These are phyloP conservation scores for Pyrrhoderma lamaoense DNA, from an alignment of 1,284 basidiomycete genomes.

Conservation along the genomic window DNA sequence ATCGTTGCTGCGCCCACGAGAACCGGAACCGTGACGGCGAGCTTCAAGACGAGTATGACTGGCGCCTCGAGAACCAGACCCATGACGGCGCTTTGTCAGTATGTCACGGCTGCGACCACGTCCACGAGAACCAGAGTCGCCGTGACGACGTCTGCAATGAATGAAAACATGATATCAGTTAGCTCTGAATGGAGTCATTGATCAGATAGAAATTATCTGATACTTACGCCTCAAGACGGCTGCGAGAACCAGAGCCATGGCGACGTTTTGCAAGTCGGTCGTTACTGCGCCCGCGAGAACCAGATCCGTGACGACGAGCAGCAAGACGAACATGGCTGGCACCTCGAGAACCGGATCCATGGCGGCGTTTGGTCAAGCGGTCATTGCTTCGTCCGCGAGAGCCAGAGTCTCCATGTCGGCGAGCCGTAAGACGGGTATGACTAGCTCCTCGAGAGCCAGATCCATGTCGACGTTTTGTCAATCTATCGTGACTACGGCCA, in stretches of 20 bases:
- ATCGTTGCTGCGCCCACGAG: constrained; percentile 1
- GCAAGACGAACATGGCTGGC: constrained; percentile 1
- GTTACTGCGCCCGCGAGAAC: constrained; percentile 4
- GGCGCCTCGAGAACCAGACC: constrained; percentile 7
- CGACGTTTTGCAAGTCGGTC: neutral
- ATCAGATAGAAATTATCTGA: neutral
- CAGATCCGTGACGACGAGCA: constrained; percentile 5
- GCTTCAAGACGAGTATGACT: neutral
- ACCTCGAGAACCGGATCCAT: constrained; percentile 10
- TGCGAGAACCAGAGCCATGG: constrained; percentile 10
- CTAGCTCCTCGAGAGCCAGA: constrained; percentile 9
- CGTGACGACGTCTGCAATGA: no score
- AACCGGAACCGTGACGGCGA: constrained; percentile 7
- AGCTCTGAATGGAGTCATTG: no score
- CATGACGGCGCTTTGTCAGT: neutral
- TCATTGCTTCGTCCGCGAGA: neutral
- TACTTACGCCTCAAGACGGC: neutral
- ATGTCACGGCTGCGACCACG: constrained; percentile 1
- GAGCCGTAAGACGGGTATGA: neutral
- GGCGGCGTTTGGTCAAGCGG: neutral
- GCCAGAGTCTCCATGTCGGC: constrained; percentile 8
- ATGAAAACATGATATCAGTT: no score
- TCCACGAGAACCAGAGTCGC: constrained; percentile 3
- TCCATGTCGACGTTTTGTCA: constrained; percentile 8
- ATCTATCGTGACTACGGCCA: constrained; percentile 6